Conservation (phyloP, 2,329 filamentous ascomycete genomes). For the Pestalotiopsis fici region DNA sequence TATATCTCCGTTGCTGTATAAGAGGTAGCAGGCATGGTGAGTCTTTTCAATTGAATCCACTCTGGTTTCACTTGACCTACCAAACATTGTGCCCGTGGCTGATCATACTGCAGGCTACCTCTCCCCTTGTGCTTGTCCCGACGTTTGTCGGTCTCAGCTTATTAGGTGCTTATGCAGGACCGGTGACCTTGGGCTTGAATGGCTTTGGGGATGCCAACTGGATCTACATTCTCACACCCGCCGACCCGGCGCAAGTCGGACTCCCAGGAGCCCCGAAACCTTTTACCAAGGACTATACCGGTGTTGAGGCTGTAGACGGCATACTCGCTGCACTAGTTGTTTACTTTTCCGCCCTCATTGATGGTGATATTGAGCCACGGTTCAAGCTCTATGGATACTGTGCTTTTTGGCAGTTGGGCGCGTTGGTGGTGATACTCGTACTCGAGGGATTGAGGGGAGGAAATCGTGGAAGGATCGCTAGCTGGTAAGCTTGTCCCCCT, state of each 20-base stretch:
- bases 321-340: constrained; percentile 25
- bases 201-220: constrained; percentile 15
- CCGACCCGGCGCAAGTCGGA: constrained; percentile 8
- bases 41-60: background rate
- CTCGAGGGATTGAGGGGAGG: constrained; percentile 28
- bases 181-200: constrained; percentile 14
- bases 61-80: background rate
- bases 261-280: constrained; percentile 20
- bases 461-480: constrained; percentile 24
- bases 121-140: constrained; percentile 16
- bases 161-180: constrained; percentile 21
- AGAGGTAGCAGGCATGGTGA: background rate
- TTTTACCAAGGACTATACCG: constrained; percentile 20
- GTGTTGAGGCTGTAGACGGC: constrained; percentile 18
- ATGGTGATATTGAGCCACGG: constrained; percentile 23
- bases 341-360: constrained; percentile 25
- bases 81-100: background rate
- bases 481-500: constrained; percentile 18
- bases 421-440: constrained; percentile 25
- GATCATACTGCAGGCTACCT: background rate
- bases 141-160: constrained; percentile 21
- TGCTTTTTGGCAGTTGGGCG: constrained; percentile 27
- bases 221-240: constrained; percentile 7
- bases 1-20: no score
- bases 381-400: constrained; percentile 24